These are phyloP conservation scores for Aegilops bicornis DNA, from an alignment of 176 grass and related monocot species.

Conservation along the genomic window DNA sequence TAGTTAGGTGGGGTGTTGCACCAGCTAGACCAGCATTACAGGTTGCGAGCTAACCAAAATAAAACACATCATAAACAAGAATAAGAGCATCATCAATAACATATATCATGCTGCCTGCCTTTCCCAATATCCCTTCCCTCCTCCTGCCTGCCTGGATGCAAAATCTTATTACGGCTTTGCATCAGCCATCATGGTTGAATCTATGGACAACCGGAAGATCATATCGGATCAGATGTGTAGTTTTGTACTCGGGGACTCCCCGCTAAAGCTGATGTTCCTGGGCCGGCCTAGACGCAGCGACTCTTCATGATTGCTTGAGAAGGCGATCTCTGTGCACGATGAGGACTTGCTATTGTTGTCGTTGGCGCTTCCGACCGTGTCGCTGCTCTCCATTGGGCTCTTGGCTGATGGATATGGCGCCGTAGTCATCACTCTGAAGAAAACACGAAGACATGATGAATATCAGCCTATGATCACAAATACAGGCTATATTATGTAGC, in stretches of 20 bases:
- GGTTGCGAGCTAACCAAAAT: slow-evolving; percentile 33
- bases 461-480: slow-evolving; percentile 14
- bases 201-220: slow-evolving; percentile 39
- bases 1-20: slow-evolving; percentile 49
- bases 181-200: slow-evolving; percentile 38
- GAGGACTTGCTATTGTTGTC: slow-evolving; percentile 48
- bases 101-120: slow-evolving; percentile 21
- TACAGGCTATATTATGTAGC: not conserved
- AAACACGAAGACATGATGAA: not conserved
- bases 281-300: slow-evolving; percentile 51
- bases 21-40: slow-evolving; percentile 42
- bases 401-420: slow-evolving; percentile 59
- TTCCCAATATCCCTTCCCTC: not conserved
- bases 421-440: slow-evolving; percentile 54
- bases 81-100: slow-evolving; percentile 34
- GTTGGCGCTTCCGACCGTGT: slow-evolving; percentile 42
- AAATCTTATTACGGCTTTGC: slow-evolving; percentile 36
- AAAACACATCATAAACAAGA: slow-evolving; percentile 42
- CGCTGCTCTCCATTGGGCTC: slow-evolving; percentile 55
- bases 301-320: slow-evolving; percentile 60
- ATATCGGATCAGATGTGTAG: slow-evolving; percentile 53
- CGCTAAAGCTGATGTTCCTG: slow-evolving; percentile 54
- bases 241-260: slow-evolving; percentile 52
- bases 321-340: slow-evolving; percentile 49
- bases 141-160: slow-evolving; percentile 25